Base-by-base conservation (phyloP, 495 filamentous ascomycete species). In the Tuber indicum region DNA sequence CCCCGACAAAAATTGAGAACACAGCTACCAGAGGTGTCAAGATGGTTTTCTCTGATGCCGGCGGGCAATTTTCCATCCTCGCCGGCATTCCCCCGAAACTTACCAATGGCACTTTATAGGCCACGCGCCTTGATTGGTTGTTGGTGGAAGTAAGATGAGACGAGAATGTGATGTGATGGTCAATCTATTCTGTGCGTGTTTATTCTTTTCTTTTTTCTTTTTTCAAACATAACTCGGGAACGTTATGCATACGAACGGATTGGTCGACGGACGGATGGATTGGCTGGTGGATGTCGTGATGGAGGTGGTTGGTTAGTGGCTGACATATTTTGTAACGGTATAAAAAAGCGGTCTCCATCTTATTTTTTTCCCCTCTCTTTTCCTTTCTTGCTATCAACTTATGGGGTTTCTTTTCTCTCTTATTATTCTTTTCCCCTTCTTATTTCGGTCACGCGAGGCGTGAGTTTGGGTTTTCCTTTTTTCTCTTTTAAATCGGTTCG, bases 11-110 rank as follows among this genome's bases (percentile, higher is more conserved):
- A 36, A 89, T 94, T 73, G 87, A 91, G 73, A 90, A 90, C 83
- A 87, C 87, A 0, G 90, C 91, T 23, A 86, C 91, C 16, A 84
- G 86, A 39, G 90, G 85, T 39, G 85, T 88, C 77, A 87, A 88
- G 83, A 85, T 93, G 52, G 83, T 87, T 23, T 90, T 79, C 72
- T 89, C 89, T 39, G 88, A 88, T 36, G 86, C 88, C 0, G 91
- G 92, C 26, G 91, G 91, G 0, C 90, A 92, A 84, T 93, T 89
- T 82, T 88, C 88, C 3, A 85, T 93, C 19, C 76, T 94, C 16
- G 88, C 87, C 52, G 84, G 84, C 49, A 70, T 80, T 9, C 82
- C 82, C n/a, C 39, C 32, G 23, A 47, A 72, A 58, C 46, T 62
- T 14, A 70, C 78, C 14, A 78, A 79, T 75, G 76, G 72, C 71